Percentiles rank a stretch among this genome's conserved stretches.
Conservation (phyloP, 2,329 filamentous ascomycete genomes). For the Scedosporium apiospermum region DNA sequence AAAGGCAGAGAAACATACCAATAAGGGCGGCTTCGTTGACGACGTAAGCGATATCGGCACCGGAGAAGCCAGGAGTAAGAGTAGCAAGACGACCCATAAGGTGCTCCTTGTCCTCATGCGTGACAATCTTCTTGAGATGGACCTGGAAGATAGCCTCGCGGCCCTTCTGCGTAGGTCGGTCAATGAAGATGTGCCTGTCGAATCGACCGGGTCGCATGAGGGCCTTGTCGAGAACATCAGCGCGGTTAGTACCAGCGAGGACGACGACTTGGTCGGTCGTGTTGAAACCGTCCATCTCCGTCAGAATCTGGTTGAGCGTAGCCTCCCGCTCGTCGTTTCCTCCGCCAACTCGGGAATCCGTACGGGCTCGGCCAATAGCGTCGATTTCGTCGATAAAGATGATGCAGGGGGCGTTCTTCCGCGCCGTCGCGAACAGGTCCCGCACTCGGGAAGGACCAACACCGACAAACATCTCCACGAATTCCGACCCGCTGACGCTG, state of each 20-base stretch:
- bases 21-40: slow-evolving; percentile 96
- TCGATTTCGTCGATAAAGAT: slow-evolving; percentile 99
- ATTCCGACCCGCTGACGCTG: slow-evolving; percentile 96
- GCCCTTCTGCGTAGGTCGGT: slow-evolving; percentile 92
- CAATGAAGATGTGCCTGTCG: slow-evolving; percentile 91
- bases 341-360: slow-evolving; percentile 66
- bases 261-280: slow-evolving; percentile 94
- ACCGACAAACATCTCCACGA: slow-evolving; percentile 99
- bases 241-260: slow-evolving; percentile 89
- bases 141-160: slow-evolving; percentile 94
- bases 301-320: slow-evolving; percentile 95
- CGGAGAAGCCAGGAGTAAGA: slow-evolving; percentile 90
- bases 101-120: slow-evolving; percentile 79
- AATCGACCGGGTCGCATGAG: slow-evolving; percentile 95
- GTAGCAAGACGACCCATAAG: slow-evolving; percentile 83
- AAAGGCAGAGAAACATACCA: slow-evolving; percentile 48
- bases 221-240: slow-evolving; percentile 89
- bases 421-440: slow-evolving; percentile 86
- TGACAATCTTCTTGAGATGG: slow-evolving; percentile 90
- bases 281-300: slow-evolving; percentile 99
- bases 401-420: slow-evolving; percentile 95
- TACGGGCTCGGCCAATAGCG: slow-evolving; percentile 84
- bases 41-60: slow-evolving; percentile 96
- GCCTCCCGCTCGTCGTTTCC: slow-evolving; percentile 96
- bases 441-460: slow-evolving; percentile 92